Evolutionary conservation across 164 flowering plant genomes (phyloP), one percentile per base, ranked within the genome.

Genomic region (Chimonanthus praecox): DNA sequence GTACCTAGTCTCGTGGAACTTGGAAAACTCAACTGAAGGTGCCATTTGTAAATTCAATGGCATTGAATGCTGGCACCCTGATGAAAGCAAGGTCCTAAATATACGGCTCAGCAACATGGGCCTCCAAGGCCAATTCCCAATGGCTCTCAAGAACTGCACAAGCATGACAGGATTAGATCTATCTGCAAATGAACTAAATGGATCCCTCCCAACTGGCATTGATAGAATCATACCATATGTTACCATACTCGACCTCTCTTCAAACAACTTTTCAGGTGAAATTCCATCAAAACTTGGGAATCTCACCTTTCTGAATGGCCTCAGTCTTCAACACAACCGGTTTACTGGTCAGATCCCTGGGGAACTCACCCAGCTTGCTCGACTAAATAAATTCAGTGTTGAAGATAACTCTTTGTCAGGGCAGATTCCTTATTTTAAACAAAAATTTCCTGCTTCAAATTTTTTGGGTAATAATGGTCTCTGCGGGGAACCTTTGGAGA

Each of bases 11-110:
- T 78, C 86, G 33, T 92, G 97, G 94, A 71, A 80, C 63, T 90
- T 92, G 62, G 62, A 76, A 61, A 87, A 86, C 73, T 18, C 11
- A 3, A 81, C 85, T 2, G 87, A 85, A 69, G 95, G 95, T 0
- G 85, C 76, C 73, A 92, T 92, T 76, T 92, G 96, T 73, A 80
- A 67, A 13, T 90, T 89, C 77, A 50, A 21, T 7, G 97, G 97
- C 47, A 73, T 92, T 8, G 88, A 86, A 0, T 92, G 96, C 71
- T 92, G 97, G 97, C 95, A 92, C 71, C 84, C 84, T 0, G 80
- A 86, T 46, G 96, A 92, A 81, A 88, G 78, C 74, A 85, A 54
- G 78, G 92, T 92, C 11, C 58, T 92, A 43, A 89, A 84, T 69
- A 77, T 92, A 62, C 61, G 62, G 49, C 86, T 92, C 20, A 49